These are phyloP conservation scores for Aplosporella prunicola DNA, from an alignment of 2,329 filamentous ascomycete genomes.

Conservation along the genomic window DNA sequence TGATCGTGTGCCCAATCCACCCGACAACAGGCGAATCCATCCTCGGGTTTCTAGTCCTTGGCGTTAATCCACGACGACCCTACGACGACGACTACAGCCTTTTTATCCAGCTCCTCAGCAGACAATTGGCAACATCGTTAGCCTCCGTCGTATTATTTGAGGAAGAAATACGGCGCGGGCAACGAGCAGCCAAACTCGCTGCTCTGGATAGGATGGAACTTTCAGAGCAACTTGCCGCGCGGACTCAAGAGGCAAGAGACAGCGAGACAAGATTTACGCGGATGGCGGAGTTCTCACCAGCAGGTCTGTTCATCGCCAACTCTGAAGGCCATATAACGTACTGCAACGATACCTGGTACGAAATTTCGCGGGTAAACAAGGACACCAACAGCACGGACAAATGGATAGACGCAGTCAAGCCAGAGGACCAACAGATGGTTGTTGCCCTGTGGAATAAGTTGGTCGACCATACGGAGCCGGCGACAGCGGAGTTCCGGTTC, in stretches of 20 bases:
- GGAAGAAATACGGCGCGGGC: conserved; percentile 68
- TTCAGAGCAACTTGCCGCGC: conserved; percentile 61
- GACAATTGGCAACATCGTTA: conserved; percentile 69
- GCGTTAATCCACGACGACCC: conserved; percentile 66
- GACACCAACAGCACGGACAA: conserved; percentile 48
- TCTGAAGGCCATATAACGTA: conserved; percentile 62
- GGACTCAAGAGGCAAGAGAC: conserved; percentile 47
- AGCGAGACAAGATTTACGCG: conserved; percentile 70
- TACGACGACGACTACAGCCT: conserved; percentile 74
- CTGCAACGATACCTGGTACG: conserved; percentile 68
- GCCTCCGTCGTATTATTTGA: conserved; percentile 76
- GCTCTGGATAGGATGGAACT: conserved; percentile 69
- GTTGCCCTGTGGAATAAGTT: conserved; percentile 54
- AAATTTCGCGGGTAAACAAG: conserved; percentile 58
- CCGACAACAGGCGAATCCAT: conserved; percentile 65
- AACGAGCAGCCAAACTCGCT: conserved; percentile 63
- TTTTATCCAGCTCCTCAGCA: conserved; percentile 64
- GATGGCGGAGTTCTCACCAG: conserved; percentile 76
- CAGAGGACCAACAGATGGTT: conserved; percentile 54
- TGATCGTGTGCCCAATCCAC: conserved; percentile 71
- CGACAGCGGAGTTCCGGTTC: conserved; percentile 68
- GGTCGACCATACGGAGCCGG: conserved; percentile 50
- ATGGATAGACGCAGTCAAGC: conserved; percentile 64
- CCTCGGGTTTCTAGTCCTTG: conserved; percentile 70
- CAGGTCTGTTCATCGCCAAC: conserved; percentile 79